These are phyloP conservation scores for Aureobasidium namibiae DNA, from an alignment of 2,329 filamentous ascomycete species.

Conservation along the genomic window DNA sequence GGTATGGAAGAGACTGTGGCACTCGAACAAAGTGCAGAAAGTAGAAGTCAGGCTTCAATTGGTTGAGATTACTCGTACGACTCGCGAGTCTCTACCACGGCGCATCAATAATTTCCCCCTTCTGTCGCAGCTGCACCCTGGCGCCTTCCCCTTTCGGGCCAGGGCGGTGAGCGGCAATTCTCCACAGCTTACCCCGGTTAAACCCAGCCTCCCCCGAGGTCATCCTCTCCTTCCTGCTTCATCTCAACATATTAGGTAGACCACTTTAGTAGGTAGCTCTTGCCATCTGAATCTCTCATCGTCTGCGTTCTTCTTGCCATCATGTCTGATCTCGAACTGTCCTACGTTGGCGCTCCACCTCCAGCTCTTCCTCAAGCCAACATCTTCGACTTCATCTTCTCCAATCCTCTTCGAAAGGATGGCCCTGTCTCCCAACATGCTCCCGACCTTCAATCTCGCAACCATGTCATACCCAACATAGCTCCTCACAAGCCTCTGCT, in stretches of 20 bases:
- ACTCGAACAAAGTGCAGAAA: background rate
- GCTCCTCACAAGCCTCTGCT: constrained; percentile 9
- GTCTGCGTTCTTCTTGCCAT: no score
- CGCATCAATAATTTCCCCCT: constrained; percentile 11
- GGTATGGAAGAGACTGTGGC: background rate
- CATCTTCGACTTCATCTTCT: constrained; percentile 12
- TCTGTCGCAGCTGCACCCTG: constrained; percentile 1
- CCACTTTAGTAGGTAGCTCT: background rate
- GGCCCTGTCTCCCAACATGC: constrained; percentile 9
- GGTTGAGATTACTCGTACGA: constrained; percentile 10
- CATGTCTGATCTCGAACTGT: constrained; percentile 10
- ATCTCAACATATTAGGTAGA: background rate
- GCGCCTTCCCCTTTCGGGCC: background rate
- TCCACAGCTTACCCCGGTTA: constrained; percentile 7
- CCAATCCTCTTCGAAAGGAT: constrained; percentile 4
- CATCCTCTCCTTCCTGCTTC: background rate
- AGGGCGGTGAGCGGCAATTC: constrained; percentile 9
- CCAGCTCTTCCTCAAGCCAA: background rate
- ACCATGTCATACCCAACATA: constrained; percentile 2
- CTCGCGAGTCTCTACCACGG: background rate
- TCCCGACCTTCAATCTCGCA: background rate
- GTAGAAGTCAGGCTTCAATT: background rate
- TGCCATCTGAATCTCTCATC: background rate
- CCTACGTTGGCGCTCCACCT: background rate
- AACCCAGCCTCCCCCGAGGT: background rate